phyloP scores from a whole-genome alignment of 2,329 filamentous ascomycete species.

The Nemania serpens region DNA sequence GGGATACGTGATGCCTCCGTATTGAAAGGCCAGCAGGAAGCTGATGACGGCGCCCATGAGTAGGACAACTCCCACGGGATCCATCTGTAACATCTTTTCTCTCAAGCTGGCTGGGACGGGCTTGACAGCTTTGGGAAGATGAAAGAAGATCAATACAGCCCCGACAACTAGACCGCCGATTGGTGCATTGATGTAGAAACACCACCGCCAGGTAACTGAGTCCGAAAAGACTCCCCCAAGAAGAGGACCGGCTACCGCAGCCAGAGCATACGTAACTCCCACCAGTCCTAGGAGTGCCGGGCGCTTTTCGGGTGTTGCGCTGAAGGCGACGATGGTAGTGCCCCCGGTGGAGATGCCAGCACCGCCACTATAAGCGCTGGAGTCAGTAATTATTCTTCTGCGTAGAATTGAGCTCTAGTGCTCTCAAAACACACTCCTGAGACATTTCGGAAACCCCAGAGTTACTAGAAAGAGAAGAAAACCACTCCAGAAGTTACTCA shows the following conservation, averaged over 20 bases:
- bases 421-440: no score
- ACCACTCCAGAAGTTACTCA: no score
- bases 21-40: constrained; percentile 48
- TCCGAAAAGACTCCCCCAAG: constrained; percentile 35
- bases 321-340: constrained; percentile 37
- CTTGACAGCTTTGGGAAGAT: neutral
- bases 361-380: no score
- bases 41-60: constrained; percentile 42
- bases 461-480: no score
- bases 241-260: neutral
- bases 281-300: neutral
- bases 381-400: no score
- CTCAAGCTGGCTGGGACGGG: constrained; percentile 2
- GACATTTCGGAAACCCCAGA: no score
- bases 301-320: neutral
- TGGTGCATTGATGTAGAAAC: constrained; percentile 4
- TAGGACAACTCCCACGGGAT: constrained; percentile 39
- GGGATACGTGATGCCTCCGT: neutral
- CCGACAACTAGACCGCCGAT: neutral
- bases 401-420: no score
- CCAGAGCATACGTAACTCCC: neutral
- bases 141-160: neutral
- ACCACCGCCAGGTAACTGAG: constrained; percentile 42
- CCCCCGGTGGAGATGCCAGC: constrained; percentile 45
- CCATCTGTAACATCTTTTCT: constrained; percentile 29